Evolutionary conservation across 164 flowering plant genomes (phyloP), one percentile per base, ranked within the genome.

Genomic region (Stephania cephalantha): DNA sequence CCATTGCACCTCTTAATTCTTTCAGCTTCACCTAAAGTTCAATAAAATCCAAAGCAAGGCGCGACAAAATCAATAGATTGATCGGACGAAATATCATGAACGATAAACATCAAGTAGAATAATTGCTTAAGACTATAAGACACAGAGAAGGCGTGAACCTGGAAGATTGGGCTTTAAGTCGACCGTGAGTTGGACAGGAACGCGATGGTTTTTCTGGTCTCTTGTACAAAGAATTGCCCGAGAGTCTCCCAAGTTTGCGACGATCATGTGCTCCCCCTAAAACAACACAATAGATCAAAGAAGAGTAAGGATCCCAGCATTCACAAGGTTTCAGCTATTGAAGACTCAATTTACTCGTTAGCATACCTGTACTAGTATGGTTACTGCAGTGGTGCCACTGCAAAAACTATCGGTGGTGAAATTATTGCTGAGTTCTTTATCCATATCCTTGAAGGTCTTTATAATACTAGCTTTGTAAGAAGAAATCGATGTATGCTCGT

Each of bases 211-310:
- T 66, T 70, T 81, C n/a, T 77, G 68, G 55, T 82, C 87, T 79
- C 87, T 81, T 5, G 89, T 86, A 81, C 91, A 83, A 46, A 95
- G 86, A 78, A 95, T 74, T 0, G 97, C 97, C 2, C 98, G 87
- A 4, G 98, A 92, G 83, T 92, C 98, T 1, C 98, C 98, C 84
- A 94, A 81, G 79, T 92, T 95, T 29, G 89, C 86, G n/a, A 92
- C 77, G 12, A 93, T 76, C 84, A 92, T 76, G 70, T 89, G 78
- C 9, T 88, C 84, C 6, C 85, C 95, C 98, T 94, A 79, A 73
- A 80, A 71, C 45, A 29, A 50, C 9, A 68, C 50, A 68, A 13
- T 35, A 61, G 48, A 67, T 68, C 4, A 73, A 17, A 48, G 22
- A 50, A 10, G 55, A 35, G 42, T 35, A 35, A 35, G 42, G 3